Conservation (phyloP, 371 early-diverging fungal species). For the Mucor racemosus region DNA sequence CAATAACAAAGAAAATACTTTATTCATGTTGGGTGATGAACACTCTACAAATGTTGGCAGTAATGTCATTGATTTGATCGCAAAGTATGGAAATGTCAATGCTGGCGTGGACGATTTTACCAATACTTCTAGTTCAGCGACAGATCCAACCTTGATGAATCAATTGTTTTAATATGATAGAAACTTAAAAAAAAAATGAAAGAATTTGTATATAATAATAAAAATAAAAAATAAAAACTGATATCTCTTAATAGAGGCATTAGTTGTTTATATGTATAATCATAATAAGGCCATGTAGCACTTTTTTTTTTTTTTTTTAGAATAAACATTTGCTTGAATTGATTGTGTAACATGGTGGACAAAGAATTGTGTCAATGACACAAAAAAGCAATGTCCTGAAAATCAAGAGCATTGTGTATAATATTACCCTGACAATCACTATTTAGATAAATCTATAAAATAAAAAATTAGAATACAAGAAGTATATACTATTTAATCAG, state of each 20-base stretch:
- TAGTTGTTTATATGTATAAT: background rate
- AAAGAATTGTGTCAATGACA: no score
- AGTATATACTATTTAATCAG: no score
- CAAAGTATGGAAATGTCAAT: conserved; percentile 27
- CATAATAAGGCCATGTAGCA: background rate
- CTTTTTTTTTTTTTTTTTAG: no score
- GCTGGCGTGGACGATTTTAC: conserved; percentile 26
- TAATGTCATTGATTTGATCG: conserved; percentile 18
- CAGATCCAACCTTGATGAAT: conserved; percentile 11
- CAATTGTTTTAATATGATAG: conserved; percentile 19
- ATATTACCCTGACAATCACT: no score
- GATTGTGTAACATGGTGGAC: background rate
- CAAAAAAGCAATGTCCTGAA: no score
- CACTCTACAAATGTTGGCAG: background rate
- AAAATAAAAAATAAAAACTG: background rate
- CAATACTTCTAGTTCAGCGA: background rate
- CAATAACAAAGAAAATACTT: background rate
- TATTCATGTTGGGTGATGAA: conserved; percentile 11
- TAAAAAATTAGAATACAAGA: no score
- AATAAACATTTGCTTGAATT: background rate
- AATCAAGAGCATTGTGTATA: no score
- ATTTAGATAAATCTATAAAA: no score
- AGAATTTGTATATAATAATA: background rate
- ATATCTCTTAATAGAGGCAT: background rate
- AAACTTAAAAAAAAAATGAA: background rate